Percentiles rank a stretch among this genome's conserved stretches.
These are phyloP conservation scores for Lentinula edodes DNA, from an alignment of 768 basidiomycete genomes.

Conservation along the genomic window DNA sequence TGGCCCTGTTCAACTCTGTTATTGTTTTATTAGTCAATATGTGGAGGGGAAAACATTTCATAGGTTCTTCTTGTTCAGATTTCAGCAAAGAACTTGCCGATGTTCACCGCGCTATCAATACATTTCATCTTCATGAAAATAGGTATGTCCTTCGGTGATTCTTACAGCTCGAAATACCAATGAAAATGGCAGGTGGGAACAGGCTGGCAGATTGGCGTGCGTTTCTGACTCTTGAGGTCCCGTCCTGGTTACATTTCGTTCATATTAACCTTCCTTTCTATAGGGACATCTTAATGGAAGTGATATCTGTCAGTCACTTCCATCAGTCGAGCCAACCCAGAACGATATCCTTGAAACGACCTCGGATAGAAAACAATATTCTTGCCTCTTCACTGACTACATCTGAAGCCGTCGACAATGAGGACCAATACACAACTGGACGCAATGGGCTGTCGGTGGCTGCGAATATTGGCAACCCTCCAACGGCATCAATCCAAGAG, in stretches of 20 bases:
- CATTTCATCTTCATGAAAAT: neutral
- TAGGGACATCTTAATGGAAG: constrained; percentile 2
- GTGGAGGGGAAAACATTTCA: neutral
- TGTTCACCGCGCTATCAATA: neutral
- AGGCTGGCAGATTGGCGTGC: neutral
- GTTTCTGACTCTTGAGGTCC: neutral
- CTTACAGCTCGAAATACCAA: neutral
- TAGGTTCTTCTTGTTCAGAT: neutral
- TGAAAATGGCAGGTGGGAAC: neutral
- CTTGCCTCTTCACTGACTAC: no score
- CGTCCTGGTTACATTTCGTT: no score
- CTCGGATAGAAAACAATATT: neutral
- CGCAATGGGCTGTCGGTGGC: neutral
- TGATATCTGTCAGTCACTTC: neutral
- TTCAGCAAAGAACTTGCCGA: neutral
- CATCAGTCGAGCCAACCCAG: neutral
- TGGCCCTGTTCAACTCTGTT: neutral
- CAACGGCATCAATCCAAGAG: neutral
- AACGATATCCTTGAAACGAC: neutral
- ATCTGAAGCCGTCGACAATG: neutral
- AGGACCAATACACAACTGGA: neutral
- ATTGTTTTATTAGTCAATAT: neutral
- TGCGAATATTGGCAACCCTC: neutral
- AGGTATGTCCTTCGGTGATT: neutral
- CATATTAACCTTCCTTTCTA: neutral